Evolutionary conservation across 192 early-diverging fungal species (phyloP).

Genomic region (Piromyces sp.): DNA sequence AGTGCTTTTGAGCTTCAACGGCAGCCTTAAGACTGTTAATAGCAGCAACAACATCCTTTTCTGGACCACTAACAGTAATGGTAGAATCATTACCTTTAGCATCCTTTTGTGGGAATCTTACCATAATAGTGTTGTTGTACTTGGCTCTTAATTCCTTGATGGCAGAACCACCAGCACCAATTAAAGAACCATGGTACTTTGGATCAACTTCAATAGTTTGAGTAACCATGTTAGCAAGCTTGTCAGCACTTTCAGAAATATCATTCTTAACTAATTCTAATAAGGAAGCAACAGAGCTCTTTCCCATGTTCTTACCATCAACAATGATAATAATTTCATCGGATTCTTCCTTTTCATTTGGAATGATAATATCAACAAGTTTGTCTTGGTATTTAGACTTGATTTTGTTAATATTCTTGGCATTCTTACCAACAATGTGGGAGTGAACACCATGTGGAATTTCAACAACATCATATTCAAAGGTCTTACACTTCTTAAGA

Average conservation of each 20-base stretch:
- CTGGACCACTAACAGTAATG: conserved; percentile 64
- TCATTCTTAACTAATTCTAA: conserved; percentile 34
- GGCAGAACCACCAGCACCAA: conserved; percentile 54
- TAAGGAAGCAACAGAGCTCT: conserved; percentile 15
- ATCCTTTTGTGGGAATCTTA: conserved; percentile 33
- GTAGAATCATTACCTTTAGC: conserved; percentile 4
- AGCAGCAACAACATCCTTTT: conserved; percentile 55
- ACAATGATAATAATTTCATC: conserved; percentile 2
- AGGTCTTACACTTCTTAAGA: background rate
- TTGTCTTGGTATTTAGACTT: background rate
- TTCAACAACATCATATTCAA: background rate
- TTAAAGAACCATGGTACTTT: conserved; percentile 59
- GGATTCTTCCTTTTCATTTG: background rate
- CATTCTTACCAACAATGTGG: background rate
- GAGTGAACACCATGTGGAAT: background rate
- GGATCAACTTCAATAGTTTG: conserved; percentile 40
- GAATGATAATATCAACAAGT: background rate
- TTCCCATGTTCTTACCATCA: conserved; percentile 30
- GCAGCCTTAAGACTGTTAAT: conserved; percentile 45
- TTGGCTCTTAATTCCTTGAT: conserved; percentile 52
- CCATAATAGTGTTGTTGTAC: conserved; percentile 38
- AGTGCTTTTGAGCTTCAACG: conserved; percentile 48
- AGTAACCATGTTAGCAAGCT: conserved; percentile 47
- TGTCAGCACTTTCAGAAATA: conserved; percentile 8
- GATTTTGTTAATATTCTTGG: background rate